A percentile compares a stretch with the other conserved stretches of the same genome.
phyloP scores from a whole-genome alignment of 2,329 filamentous ascomycete genomes.

The Fusarium brevicatenulatum region DNA sequence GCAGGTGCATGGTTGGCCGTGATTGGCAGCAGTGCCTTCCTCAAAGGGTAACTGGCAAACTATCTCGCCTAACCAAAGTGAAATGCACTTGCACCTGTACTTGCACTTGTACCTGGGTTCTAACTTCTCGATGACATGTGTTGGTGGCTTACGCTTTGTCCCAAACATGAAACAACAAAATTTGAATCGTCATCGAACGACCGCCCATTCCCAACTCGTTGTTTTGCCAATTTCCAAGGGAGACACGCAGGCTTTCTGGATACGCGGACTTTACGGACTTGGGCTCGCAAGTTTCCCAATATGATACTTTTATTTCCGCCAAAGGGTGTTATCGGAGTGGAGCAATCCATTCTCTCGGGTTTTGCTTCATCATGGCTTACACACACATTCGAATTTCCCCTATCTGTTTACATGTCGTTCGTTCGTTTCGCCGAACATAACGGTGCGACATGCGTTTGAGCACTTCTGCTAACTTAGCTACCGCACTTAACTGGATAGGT shows the following conservation, averaged over 20 bases:
- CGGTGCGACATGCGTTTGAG: neutral
- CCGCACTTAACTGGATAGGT: neutral
- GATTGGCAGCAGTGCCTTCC: slow-evolving; percentile 1
- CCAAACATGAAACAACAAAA: slow-evolving; percentile 8
- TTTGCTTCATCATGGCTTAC: slow-evolving; percentile 11
- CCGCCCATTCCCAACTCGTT: neutral
- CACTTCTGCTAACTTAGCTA: neutral
- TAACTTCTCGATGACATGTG: neutral
- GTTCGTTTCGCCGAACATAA: slow-evolving; percentile 12
- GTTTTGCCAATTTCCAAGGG: slow-evolving; percentile 20
- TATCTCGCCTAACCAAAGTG: neutral
- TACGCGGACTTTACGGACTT: slow-evolving; percentile 7
- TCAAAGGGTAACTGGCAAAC: slow-evolving; percentile 15
- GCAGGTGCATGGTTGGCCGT: neutral
- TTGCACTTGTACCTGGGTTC: neutral
- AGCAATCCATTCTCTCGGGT: slow-evolving; percentile 28
- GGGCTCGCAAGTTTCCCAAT: slow-evolving; percentile 4
- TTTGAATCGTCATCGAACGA: slow-evolving; percentile 7
- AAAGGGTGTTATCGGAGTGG: slow-evolving; percentile 22
- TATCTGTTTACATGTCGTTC: neutral
- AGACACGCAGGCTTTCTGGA: neutral
- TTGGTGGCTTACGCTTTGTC: slow-evolving; percentile 24
- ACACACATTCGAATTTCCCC: slow-evolving; percentile 18
- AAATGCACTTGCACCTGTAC: neutral
- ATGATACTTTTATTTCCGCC: slow-evolving; percentile 18